Evolutionary conservation across 2,329 filamentous ascomycete genomes (phyloP).

Genomic region (Emericellopsis atlantica): DNA sequence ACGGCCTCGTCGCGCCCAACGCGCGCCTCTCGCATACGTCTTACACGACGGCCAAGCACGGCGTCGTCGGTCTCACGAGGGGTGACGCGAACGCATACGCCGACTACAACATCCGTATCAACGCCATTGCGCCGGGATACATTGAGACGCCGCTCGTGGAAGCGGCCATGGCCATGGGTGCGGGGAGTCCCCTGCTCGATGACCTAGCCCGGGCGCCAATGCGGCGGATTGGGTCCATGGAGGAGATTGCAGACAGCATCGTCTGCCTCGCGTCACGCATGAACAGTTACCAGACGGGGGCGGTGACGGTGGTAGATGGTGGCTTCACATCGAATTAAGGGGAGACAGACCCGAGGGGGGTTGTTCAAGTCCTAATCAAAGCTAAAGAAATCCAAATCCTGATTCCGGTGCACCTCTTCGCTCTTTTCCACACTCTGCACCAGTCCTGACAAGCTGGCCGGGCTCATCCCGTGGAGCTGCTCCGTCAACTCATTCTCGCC

Average conservation of each 20-base stretch:
- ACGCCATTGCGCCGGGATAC: conserved; percentile 4
- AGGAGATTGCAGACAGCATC: conserved; percentile 3
- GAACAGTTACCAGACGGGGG: conserved; percentile 4
- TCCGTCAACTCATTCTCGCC: conserved; percentile 11
- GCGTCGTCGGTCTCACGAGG: conserved; percentile 5
- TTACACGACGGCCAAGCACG: conserved; percentile 40
- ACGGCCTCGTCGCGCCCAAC: conserved; percentile 29
- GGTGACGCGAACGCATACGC: conserved; percentile 3
- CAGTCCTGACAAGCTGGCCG: conserved; percentile 18
- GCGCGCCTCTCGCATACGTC: conserved; percentile 24
- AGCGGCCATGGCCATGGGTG: background rate
- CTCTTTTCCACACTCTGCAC: conserved; percentile 15
- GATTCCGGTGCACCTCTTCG: conserved; percentile 14
- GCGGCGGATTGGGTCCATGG: background rate
- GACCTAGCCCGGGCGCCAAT: background rate
- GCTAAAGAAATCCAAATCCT: conserved; percentile 26
- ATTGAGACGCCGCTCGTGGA: conserved; percentile 3
- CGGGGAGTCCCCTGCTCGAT: background rate
- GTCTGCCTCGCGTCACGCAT: conserved; percentile 3
- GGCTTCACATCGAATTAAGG: conserved; percentile 4
- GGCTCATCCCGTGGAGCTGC: conserved; percentile 9
- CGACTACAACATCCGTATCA: conserved; percentile 4
- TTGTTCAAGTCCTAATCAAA: conserved; percentile 7
- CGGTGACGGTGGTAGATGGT: conserved; percentile 2
- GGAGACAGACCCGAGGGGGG: background rate